phyloP scores from a whole-genome alignment of 2,329 filamentous ascomycete genomes.

The Colletotrichum horii region DNA sequence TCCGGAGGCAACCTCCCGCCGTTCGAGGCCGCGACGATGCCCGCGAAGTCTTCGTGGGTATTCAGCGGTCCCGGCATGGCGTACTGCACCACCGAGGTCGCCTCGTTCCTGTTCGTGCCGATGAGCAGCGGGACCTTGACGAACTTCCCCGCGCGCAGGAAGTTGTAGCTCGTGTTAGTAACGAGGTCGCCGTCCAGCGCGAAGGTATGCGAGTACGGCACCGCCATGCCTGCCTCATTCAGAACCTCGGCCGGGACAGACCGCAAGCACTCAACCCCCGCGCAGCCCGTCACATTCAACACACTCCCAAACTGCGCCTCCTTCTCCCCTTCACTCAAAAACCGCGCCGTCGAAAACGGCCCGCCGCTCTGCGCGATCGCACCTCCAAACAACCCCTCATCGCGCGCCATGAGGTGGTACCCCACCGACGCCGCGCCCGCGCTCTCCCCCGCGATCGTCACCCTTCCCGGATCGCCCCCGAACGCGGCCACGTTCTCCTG shows the following conservation, averaged over 20 bases:
- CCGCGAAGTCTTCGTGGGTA: not conserved
- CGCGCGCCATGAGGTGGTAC: constrained; percentile 48
- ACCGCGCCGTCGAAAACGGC: not conserved
- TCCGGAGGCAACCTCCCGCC: not conserved
- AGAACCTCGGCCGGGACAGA: not conserved
- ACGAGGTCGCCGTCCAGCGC: not conserved
- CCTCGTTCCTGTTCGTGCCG: not conserved
- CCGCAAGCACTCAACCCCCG: not conserved
- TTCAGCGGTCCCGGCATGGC: not conserved
- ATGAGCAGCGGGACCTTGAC: not conserved
- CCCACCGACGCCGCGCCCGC: constrained; percentile 57
- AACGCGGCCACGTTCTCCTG: constrained; percentile 55
- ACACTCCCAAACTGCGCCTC: not conserved
- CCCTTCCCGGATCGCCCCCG: constrained; percentile 54
- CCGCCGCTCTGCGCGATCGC: constrained; percentile 28
- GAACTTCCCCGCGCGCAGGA: not conserved
- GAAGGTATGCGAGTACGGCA: not conserved
- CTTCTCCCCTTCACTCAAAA: not conserved
- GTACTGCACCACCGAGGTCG: not conserved
- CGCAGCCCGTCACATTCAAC: not conserved
- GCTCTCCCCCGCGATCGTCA: constrained; percentile 59
- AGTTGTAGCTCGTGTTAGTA: not conserved
- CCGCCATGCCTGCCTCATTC: not conserved
- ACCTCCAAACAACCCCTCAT: constrained; percentile 51
- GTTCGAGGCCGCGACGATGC: not conserved